These are phyloP conservation scores for Plasmodium malariae DNA, from an alignment of 169 alveolate species.

Conservation along the genomic window DNA sequence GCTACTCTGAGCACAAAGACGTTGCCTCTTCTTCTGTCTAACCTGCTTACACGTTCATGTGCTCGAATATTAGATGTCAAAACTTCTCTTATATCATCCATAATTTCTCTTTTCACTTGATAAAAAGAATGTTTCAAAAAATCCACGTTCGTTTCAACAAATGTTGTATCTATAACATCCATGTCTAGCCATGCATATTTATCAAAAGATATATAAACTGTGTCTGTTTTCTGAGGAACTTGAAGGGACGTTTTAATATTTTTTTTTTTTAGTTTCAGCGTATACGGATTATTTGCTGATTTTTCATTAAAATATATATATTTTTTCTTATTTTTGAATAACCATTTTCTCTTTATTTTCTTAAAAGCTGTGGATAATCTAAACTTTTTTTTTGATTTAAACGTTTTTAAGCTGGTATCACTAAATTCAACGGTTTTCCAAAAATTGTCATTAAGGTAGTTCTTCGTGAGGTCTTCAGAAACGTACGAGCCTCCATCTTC, in stretches of 20 bases:
- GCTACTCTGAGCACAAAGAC: conserved; percentile 91
- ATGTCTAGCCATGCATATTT: conserved; percentile 88
- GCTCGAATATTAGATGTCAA: conserved; percentile 89
- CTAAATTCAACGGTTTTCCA: conserved; percentile 58
- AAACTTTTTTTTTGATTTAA: conserved; percentile 61
- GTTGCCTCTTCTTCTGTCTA: conserved; percentile 91
- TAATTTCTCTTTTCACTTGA: conserved; percentile 91
- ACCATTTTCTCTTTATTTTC: conserved; percentile 27
- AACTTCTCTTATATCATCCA: conserved; percentile 91
- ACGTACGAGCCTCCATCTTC: conserved; percentile 32
- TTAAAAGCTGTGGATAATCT: conserved; percentile 42
- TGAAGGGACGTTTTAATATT: background rate
- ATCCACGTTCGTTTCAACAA: conserved; percentile 91
- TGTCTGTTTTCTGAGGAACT: conserved; percentile 24
- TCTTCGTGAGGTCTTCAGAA: conserved; percentile 40
- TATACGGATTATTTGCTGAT: conserved; percentile 17
- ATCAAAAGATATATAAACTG: conserved; percentile 72
- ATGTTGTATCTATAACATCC: conserved; percentile 93
- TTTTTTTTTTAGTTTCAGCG: conserved; percentile 26
- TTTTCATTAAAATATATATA: conserved; percentile 38
- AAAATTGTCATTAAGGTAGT: conserved; percentile 60
- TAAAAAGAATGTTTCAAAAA: conserved; percentile 89
- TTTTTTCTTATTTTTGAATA: conserved; percentile 28
- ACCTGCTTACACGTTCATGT: conserved; percentile 87
- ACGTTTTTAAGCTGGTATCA: conserved; percentile 69